Conservation (phyloP, 225 moss, liverwort and hornwort genomes). For the Marchantia polymorpha region DNA sequence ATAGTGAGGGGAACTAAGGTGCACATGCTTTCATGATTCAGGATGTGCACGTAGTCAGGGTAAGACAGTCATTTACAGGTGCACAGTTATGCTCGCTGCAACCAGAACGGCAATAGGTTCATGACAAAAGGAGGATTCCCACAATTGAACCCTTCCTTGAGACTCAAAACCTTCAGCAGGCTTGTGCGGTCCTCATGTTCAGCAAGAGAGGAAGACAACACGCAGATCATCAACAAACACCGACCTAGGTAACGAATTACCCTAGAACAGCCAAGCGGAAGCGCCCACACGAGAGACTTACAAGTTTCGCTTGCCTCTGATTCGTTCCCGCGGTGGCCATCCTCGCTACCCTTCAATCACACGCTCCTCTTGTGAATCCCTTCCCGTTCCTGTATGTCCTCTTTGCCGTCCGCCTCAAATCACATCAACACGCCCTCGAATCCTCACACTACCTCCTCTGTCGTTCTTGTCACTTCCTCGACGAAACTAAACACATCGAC, state of each 20-base stretch:
- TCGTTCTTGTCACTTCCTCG: not conserved
- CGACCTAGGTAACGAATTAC: not conserved
- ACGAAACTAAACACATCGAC: not conserved
- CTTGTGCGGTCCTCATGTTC: not conserved
- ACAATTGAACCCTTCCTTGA: not conserved
- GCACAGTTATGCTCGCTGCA: not conserved
- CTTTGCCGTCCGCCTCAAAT: not conserved
- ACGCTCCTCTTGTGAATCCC: not conserved
- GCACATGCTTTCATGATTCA: not conserved
- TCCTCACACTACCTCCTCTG: not conserved
- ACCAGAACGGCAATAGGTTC: not conserved
- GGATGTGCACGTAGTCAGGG: not conserved
- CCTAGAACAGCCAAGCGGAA: not conserved
- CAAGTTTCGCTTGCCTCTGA: slow-evolving; percentile 87
- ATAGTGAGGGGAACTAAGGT: too few species aligned
- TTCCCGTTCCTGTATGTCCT: not conserved
- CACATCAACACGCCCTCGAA: not conserved
- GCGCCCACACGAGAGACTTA: slow-evolving; percentile 30
- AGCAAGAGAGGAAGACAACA: not conserved
- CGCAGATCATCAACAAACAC: not conserved
- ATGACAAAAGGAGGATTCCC: not conserved
- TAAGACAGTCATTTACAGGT: not conserved
- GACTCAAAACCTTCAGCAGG: not conserved
- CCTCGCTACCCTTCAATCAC: slow-evolving; percentile 13
- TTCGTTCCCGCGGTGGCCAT: slow-evolving; percentile 85